Evolutionary conservation across 495 filamentous ascomycete species (phyloP).

Genomic region (Penicillium bovifimosum): DNA sequence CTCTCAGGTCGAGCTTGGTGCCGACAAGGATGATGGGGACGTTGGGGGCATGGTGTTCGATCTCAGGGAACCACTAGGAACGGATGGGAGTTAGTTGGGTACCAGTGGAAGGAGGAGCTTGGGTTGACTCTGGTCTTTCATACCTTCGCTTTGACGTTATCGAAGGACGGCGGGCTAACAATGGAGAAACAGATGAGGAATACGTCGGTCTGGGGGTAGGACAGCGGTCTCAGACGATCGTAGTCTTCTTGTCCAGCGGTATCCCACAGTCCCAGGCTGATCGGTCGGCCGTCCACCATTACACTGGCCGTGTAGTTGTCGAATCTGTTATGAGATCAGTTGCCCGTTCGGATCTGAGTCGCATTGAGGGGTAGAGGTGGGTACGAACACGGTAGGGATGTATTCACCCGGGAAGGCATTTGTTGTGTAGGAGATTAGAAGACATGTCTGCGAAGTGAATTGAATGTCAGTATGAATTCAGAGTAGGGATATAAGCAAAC

Average conservation of each 20-base stretch:
- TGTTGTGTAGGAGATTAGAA: slow-evolving; percentile 97
- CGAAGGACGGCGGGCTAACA: slow-evolving; percentile 93
- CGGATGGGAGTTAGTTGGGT: slow-evolving; percentile 1
- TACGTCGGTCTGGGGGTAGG: slow-evolving; percentile 96
- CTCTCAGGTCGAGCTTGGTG: slow-evolving; percentile 93
- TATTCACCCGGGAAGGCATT: slow-evolving; percentile 99
- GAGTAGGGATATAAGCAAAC: neutral
- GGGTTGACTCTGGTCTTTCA: slow-evolving; percentile 12
- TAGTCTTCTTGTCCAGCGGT: slow-evolving; percentile 99
- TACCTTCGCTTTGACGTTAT: slow-evolving; percentile 96
- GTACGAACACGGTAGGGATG: slow-evolving; percentile 92
- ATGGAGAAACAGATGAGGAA: slow-evolving; percentile 99
- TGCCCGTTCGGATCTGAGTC: neutral
- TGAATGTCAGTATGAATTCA: neutral
- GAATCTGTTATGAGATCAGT: slow-evolving; percentile 54
- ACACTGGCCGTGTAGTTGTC: slow-evolving; percentile 99
- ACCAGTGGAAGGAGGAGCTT: neutral
- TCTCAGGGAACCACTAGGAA: slow-evolving; percentile 86
- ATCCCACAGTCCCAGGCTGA: slow-evolving; percentile 97
- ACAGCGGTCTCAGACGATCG: slow-evolving; percentile 89
- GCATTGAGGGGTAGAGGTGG: slow-evolving; percentile 6
- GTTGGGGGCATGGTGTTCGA: slow-evolving; percentile 90
- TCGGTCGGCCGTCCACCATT: slow-evolving; percentile 96
- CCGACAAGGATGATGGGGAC: slow-evolving; percentile 97
- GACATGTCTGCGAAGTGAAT: slow-evolving; percentile 68